Conservation (phyloP, 1,284 basidiomycete species). For the Phaffia rhodozyma region DNA sequence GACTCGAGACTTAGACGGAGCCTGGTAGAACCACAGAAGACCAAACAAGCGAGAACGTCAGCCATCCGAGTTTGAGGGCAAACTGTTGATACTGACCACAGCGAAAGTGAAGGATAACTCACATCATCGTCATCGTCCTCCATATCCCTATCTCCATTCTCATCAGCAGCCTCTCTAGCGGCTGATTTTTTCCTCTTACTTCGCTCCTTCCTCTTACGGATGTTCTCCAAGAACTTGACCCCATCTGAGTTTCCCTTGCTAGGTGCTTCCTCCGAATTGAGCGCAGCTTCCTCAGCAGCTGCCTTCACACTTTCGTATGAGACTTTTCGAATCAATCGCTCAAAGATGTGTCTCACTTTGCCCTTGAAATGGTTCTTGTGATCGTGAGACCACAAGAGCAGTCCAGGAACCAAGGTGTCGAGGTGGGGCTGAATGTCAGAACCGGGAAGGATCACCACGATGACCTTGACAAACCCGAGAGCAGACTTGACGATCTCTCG, state of each 20-base stretch:
- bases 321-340: slow-evolving; percentile 85
- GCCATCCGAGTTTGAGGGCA: slow-evolving; percentile 5
- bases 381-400: slow-evolving; percentile 87
- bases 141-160: slow-evolving; percentile 40
- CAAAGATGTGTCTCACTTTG: slow-evolving; percentile 93
- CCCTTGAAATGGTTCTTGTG: slow-evolving; percentile 99
- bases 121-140: slow-evolving; percentile 44
- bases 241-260: slow-evolving; percentile 50
- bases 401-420: slow-evolving; percentile 62
- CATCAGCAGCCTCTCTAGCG: slow-evolving; percentile 38
- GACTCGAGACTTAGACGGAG: slow-evolving; percentile 36
- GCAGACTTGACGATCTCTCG: slow-evolving; percentile 96
- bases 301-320: slow-evolving; percentile 65
- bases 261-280: slow-evolving; percentile 43
- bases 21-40: slow-evolving; percentile 3
- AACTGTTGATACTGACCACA: slow-evolving; percentile 8
- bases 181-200: slow-evolving; percentile 63
- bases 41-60: not conserved
- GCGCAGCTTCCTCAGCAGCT: slow-evolving; percentile 46
- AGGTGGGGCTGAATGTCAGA: slow-evolving; percentile 66
- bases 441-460: slow-evolving; percentile 67
- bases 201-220: slow-evolving; percentile 82
- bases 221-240: slow-evolving; percentile 72
- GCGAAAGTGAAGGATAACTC: slow-evolving; percentile 14
- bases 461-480: slow-evolving; percentile 89